Evolutionary conservation across 306 rosid genomes (phyloP), one percentile per base, ranked within the genome.

Genomic region (Rosa lucieae): DNA sequence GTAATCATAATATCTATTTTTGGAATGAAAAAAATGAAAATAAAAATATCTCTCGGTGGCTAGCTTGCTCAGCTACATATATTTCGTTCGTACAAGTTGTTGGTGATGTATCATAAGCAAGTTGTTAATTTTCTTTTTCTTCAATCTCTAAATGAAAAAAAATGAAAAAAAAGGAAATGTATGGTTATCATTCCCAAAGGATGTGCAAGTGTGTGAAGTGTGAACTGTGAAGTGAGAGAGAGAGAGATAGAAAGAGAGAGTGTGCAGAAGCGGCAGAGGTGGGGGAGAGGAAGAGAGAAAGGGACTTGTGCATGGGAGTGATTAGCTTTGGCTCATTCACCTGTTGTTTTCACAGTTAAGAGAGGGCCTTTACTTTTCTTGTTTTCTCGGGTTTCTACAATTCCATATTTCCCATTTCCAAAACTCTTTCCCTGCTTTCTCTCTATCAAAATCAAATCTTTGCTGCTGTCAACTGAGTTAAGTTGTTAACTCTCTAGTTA

Each of bases 261-360:
- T 18, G 51, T 42, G 81, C 86, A 85, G 85, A 83, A 75, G 86
- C 82, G 88, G 87, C 85, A 88, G 89, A 86, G 87, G 89, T 82
- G 89, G 89, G 88, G 91, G 88, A 67, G 80, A 83, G 73, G 83
- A 74, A 84, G 87, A 79, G 70, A 65, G 98, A 94, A 92, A 94
- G 89, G 89, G 98, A 94, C 96, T 82, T 90, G 89, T 94, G 98
- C 97, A 92, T 92, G 97, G 89, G 89, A 84, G 92, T 85, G 89
- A 92, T 92, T 86, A 92, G 87, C 89, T 87, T 90, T 92, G 88
- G 80, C 77, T 85, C 92, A 88, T 84, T 89, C 96, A 94, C 58
- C 76, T 49, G 98, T 92, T 85, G 91, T 87, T 94, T 88, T 94
- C 98, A 86, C 82, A 85, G 68, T 92, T 90, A 88, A 83, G 80